A percentile compares a stretch with the other conserved stretches of the same genome.
phyloP scores from a whole-genome alignment of 139 green algal species.

The Eudorina sp. region DNA sequence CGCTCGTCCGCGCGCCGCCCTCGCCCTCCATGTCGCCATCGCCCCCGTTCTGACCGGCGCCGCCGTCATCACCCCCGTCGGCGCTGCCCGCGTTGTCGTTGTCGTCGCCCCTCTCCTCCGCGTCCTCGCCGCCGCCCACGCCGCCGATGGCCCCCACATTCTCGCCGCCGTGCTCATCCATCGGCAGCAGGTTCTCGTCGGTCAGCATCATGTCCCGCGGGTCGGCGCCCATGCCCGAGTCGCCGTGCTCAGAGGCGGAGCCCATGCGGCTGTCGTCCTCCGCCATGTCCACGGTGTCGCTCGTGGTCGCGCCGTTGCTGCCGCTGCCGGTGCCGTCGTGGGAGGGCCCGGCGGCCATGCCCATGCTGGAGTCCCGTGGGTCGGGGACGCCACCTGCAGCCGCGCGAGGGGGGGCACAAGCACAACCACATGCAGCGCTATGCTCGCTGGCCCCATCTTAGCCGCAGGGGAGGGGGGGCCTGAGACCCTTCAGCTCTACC shows the following conservation, averaged over 20 bases:
- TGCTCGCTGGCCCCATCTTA: no score
- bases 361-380: constrained; percentile 58
- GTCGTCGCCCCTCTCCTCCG: constrained; percentile 31
- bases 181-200: constrained; percentile 37
- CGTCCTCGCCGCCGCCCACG: neutral
- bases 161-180: constrained; percentile 30
- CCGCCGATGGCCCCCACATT: neutral
- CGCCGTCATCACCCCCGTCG: neutral
- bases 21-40: neutral
- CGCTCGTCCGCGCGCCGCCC: constrained; percentile 16
- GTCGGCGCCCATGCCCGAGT: constrained; percentile 25
- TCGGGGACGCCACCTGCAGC: constrained; percentile 25
- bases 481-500: no score
- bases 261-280: constrained; percentile 50
- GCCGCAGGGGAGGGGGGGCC: no score
- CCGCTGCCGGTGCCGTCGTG: constrained; percentile 41
- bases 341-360: constrained; percentile 55
- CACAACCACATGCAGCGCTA: no score
- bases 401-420: neutral
- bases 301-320: constrained; percentile 55
- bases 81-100: constrained; percentile 45
- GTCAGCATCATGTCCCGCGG: constrained; percentile 22
- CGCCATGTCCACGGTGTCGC: constrained; percentile 66
- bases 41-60: neutral
- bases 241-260: constrained; percentile 29